Percentiles rank a stretch among this genome's conserved stretches.
Conservation (phyloP, 306 rosid genomes). For the Urtica urens region DNA sequence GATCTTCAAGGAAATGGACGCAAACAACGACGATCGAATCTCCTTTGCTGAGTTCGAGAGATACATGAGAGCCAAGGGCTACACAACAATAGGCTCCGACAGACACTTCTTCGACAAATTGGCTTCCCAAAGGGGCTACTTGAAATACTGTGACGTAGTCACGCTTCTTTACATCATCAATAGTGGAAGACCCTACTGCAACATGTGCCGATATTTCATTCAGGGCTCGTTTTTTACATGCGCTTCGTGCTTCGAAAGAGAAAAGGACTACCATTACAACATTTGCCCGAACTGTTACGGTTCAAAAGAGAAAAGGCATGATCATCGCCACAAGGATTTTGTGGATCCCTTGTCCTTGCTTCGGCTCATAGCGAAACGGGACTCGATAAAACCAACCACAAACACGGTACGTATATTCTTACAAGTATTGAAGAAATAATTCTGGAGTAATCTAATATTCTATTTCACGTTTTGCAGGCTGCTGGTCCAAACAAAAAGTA, state of each 20-base stretch:
- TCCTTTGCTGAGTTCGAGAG: neutral
- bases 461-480: neutral
- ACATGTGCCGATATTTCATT: neutral
- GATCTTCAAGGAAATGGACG: too few relatives aligned
- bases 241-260: neutral
- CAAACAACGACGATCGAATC: too few relatives aligned
- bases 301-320: neutral
- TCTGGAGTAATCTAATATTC: neutral
- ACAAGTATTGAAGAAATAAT: neutral
- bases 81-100: neutral
- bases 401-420: neutral
- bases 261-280: neutral
- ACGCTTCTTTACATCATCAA: neutral
- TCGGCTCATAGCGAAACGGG: neutral
- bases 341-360: neutral
- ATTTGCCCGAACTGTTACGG: neutral
- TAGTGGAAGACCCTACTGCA: neutral
- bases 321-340: neutral
- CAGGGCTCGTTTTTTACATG: neutral
- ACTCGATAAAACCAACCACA: neutral
- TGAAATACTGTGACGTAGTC: neutral
- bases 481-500: too few relatives aligned
- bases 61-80: slow-evolving; percentile 3
- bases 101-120: slow-evolving; percentile 3
- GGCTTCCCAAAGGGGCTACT: too few relatives aligned